Percentiles rank a stretch among this genome's conserved stretches.
Evolutionary conservation across 2,329 filamentous ascomycete species (phyloP).

Genomic region (Paracorniculantispora psalliotae): DNA sequence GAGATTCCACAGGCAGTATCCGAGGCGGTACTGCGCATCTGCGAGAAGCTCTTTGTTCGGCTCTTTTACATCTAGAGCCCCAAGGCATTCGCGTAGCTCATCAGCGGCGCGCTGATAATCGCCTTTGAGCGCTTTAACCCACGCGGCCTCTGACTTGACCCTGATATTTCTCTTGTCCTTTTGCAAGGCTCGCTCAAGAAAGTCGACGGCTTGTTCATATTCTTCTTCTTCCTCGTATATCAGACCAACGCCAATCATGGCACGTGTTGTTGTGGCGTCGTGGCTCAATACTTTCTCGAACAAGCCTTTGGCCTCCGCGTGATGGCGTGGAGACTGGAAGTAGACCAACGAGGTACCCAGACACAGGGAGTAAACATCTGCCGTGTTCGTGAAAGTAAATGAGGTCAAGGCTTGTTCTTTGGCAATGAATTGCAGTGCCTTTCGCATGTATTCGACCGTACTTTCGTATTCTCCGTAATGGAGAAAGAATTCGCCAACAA

Average conservation of each 20-base stretch:
- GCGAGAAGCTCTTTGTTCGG: constrained; percentile 67
- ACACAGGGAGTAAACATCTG: constrained; percentile 69
- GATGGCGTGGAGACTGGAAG: constrained; percentile 84
- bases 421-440: constrained; percentile 58
- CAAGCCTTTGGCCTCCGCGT: constrained; percentile 78
- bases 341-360: constrained; percentile 86
- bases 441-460: constrained; percentile 73
- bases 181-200: constrained; percentile 69
- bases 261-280: constrained; percentile 70
- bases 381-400: constrained; percentile 61
- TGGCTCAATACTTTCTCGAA: constrained; percentile 77
- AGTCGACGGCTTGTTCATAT: constrained; percentile 74
- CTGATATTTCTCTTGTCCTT: constrained; percentile 70
- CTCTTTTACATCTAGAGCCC: constrained; percentile 57
- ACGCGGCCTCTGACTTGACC: constrained; percentile 81
- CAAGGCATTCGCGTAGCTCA: constrained; percentile 66
- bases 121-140: constrained; percentile 82
- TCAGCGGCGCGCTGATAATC: constrained; percentile 63
- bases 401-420: constrained; percentile 63
- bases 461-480: constrained; percentile 80
- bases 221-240: constrained; percentile 93
- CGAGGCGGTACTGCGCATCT: constrained; percentile 81
- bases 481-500: constrained; percentile 80
- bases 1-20: constrained; percentile 79
- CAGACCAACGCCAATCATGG: constrained; percentile 82